These are phyloP conservation scores for Pythium sp. DNA, from an alignment of 352 stramenopile genomes.

Conservation along the genomic window DNA sequence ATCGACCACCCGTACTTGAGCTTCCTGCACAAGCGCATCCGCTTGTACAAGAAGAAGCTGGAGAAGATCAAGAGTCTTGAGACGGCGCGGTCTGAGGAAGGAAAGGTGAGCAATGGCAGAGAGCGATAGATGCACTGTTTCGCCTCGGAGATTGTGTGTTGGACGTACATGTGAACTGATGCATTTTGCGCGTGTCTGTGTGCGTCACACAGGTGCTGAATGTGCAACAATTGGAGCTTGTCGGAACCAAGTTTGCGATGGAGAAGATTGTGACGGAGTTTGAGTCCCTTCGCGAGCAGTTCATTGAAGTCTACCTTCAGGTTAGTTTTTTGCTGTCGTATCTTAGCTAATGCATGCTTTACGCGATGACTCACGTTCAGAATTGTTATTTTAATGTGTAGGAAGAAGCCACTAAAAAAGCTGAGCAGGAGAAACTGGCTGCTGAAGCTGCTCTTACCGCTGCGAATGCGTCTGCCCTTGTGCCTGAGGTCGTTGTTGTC, in stretches of 20 bases:
- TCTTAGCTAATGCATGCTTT: background rate
- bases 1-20: slow-evolving; percentile 79
- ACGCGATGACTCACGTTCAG: background rate
- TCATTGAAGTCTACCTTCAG: slow-evolving; percentile 57
- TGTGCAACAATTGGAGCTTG: slow-evolving; percentile 72
- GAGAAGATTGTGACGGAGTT: slow-evolving; percentile 78
- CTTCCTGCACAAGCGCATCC: slow-evolving; percentile 80
- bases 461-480: slow-evolving; percentile 15
- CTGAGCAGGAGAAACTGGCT: slow-evolving; percentile 13
- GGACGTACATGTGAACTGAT: background rate
- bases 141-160: no score
- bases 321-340: slow-evolving; percentile 11
- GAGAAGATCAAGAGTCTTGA: slow-evolving; percentile 82
- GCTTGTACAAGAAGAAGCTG: slow-evolving; percentile 82
- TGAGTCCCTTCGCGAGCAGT: slow-evolving; percentile 75
- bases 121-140: no score
- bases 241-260: slow-evolving; percentile 54
- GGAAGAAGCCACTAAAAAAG: slow-evolving; percentile 41
- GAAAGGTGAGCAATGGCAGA: slow-evolving; percentile 32
- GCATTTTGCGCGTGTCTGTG: background rate
- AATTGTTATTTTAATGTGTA: slow-evolving; percentile 6
- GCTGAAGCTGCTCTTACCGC: background rate
- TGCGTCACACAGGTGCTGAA: slow-evolving; percentile 43
- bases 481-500: slow-evolving; percentile 1
- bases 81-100: slow-evolving; percentile 33